Conservation (phyloP, 495 filamentous ascomycete genomes). For the Xylaria sp. region DNA sequence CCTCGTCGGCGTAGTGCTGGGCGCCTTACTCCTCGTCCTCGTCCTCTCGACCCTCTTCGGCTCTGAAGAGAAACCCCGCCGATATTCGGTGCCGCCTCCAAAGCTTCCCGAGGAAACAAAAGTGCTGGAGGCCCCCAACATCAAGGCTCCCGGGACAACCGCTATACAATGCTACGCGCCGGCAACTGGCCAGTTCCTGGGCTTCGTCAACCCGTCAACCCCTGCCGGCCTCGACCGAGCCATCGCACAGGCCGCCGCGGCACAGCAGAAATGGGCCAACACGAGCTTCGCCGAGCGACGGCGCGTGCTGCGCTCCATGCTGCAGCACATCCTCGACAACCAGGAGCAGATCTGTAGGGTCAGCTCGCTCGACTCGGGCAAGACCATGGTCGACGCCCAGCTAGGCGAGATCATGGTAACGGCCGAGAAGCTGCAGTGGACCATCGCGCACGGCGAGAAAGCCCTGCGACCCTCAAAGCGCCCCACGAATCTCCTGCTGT, state of each 20-base stretch:
- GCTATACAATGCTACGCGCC: conserved; percentile 88
- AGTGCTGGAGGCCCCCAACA: conserved; percentile 66
- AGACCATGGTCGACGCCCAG: conserved; percentile 91
- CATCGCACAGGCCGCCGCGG: conserved; percentile 72
- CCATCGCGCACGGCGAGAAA: conserved; percentile 86
- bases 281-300: conserved; percentile 81
- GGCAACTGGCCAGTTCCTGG: conserved; percentile 84
- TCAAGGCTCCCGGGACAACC: conserved; percentile 62
- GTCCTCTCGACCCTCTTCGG: conserved; percentile 38
- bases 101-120: conserved; percentile 57
- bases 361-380: conserved; percentile 95
- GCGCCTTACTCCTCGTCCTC: conserved; percentile 35
- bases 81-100: conserved; percentile 49
- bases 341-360: conserved; percentile 85
- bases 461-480: conserved; percentile 74
- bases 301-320: conserved; percentile 79
- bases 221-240: conserved; percentile 81
- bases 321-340: conserved; percentile 86
- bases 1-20: conserved; percentile 28
- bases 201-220: conserved; percentile 78
- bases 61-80: conserved; percentile 43
- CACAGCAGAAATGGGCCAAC: conserved; percentile 80
- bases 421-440: conserved; percentile 93
- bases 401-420: conserved; percentile 96
- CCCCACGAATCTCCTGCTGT: conserved; percentile 87